Conservation (phyloP, 257 asterid species). For the Fraxinus cuspidata region DNA sequence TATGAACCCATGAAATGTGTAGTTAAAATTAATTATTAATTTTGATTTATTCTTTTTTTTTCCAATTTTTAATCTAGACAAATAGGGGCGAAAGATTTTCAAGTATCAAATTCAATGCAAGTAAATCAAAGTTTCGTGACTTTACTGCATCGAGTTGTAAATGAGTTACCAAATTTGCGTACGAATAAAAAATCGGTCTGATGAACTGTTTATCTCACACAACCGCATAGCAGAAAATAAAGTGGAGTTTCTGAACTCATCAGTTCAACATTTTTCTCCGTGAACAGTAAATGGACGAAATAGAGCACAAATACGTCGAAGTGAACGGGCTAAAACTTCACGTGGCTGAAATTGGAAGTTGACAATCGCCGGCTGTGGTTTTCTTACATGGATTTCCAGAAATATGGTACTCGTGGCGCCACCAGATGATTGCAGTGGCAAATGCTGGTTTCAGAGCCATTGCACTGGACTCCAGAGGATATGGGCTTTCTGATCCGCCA, state of each 20-base stretch:
- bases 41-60: too few relatives aligned
- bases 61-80: too few relatives aligned
- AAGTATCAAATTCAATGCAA: too few relatives aligned
- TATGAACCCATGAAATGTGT: too few relatives aligned
- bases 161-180: too few relatives aligned
- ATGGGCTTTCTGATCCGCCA: constrained; percentile 59
- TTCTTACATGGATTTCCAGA: constrained; percentile 72
- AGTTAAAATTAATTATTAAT: too few relatives aligned
- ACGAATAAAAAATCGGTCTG: too few relatives aligned
- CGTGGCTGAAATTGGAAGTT: constrained; percentile 49
- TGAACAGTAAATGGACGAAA: constrained; percentile 34
- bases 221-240: background rate
- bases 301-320: constrained; percentile 38
- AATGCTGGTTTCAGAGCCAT: constrained; percentile 59
- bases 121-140: too few relatives aligned
- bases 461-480: constrained; percentile 63
- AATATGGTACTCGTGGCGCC: constrained; percentile 73
- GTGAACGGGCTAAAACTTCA: constrained; percentile 53
- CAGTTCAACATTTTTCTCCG: background rate
- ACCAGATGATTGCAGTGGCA: constrained; percentile 62
- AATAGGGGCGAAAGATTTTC: too few relatives aligned
- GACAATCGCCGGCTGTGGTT: constrained; percentile 43
- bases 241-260: background rate
- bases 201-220: too few relatives aligned
- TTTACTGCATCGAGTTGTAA: too few relatives aligned